Evolutionary conservation across 2,329 filamentous ascomycete genomes (phyloP).

Genomic region (Sporothrix humicola): DNA sequence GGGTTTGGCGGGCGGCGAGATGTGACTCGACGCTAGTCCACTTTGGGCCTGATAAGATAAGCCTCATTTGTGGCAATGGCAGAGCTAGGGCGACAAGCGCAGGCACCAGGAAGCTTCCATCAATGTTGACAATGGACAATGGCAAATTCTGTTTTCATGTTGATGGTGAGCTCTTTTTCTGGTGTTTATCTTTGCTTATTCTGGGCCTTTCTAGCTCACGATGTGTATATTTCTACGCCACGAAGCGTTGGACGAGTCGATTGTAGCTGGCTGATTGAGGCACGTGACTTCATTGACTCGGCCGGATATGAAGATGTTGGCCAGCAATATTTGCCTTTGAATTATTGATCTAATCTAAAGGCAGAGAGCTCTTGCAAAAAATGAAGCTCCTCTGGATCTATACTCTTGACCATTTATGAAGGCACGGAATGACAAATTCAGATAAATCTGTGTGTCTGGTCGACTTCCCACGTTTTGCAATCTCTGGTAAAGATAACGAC

Average conservation of each 20-base stretch:
- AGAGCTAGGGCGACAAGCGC: background rate
- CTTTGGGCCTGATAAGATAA: conserved; percentile 37
- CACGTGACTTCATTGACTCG: background rate
- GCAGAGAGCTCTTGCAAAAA: no score
- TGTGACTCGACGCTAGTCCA: conserved; percentile 36
- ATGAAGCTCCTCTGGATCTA: no score
- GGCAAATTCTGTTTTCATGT: conserved; percentile 19
- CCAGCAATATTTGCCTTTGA: no score
- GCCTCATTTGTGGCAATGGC: background rate
- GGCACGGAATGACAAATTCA: no score
- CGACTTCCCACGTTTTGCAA: no score
- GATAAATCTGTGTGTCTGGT: no score
- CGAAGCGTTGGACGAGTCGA: background rate
- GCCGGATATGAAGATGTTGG: no score
- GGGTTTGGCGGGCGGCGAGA: conserved; percentile 34
- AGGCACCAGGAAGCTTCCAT: conserved; percentile 8
- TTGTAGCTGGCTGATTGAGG: background rate
- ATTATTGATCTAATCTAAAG: no score
- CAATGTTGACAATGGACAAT: conserved; percentile 16
- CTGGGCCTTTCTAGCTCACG: background rate
- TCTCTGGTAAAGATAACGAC: no score
- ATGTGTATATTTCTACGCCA: background rate
- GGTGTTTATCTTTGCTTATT: background rate
- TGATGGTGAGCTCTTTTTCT: background rate
- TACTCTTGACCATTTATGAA: no score